Evolutionary conservation across 1,284 basidiomycete genomes (phyloP), one percentile per base, ranked within the genome.

Genomic region (Trichosporon coremiiforme): DNA sequence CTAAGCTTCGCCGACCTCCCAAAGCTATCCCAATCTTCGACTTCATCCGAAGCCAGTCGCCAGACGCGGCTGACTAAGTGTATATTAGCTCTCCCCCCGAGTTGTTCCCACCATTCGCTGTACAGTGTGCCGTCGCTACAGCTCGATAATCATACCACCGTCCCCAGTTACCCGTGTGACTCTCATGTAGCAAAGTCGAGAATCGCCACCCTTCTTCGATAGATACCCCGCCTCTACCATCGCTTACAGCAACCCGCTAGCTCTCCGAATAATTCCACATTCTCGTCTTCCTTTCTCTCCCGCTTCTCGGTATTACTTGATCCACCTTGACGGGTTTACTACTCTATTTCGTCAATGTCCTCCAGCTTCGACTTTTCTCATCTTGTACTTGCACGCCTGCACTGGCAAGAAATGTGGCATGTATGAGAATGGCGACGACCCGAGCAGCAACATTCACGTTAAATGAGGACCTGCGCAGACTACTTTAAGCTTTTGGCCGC

Each of bases 181-280:
- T 38, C 63, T 45, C 63, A 25, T 65, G 41, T 47, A 45, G 41
- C 64, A 65, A 29, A 29, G 41, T 45, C 45, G 41, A 47, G 36
- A 45, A 41, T 64, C 63, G 36, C 63, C 36, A 45, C 36, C 36
- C 63, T 45, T n/a, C 36, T 36, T 33, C 31, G 29, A 64, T 45
- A 35, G 20, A 64, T 64, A 64, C 63, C 63, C 38, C 6, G 20
- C 20, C 12, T n/a, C 20, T 38, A 45, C 20, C 53, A 25, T 22
- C 50, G 50, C 50, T 4, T 20, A 53, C 12, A 25, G 50, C 50
- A 25, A 53, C 9, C n/a, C n/a, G n/a, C n/a, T n/a, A n/a, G n/a
- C n/a, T n/a, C n/a, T n/a, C n/a, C n/a, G n/a, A n/a, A 25, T 25
- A 29, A 4, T 33, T 20, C 22, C 53, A 55, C 53, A 55, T 55